These are phyloP conservation scores for Casuarina glauca DNA, from an alignment of 306 rosid genomes.

Conservation along the genomic window DNA sequence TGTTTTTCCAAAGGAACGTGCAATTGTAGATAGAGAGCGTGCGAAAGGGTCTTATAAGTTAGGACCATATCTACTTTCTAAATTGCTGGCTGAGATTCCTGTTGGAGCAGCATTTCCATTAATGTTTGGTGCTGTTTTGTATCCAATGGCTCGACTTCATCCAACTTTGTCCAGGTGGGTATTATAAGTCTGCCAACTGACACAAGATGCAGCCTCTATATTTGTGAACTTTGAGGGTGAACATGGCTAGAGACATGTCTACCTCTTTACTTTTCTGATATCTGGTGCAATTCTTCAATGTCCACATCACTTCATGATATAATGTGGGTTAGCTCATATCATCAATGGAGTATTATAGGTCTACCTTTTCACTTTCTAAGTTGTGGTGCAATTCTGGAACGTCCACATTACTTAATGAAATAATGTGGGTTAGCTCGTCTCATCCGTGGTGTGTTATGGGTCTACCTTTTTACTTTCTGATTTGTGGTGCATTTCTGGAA, in stretches of 20 bases:
- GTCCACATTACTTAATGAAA: no score
- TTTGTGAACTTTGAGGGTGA: slow-evolving; percentile 1
- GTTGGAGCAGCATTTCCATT: slow-evolving; percentile 91
- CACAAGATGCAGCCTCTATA: slow-evolving; percentile 14
- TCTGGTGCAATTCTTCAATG: slow-evolving; percentile 14
- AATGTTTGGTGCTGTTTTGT: slow-evolving; percentile 81
- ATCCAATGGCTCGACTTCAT: slow-evolving; percentile 97
- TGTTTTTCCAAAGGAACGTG: slow-evolving; percentile 86
- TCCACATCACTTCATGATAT: not conserved
- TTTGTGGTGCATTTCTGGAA: slow-evolving; percentile 9
- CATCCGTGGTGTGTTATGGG: no score
- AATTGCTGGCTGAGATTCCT: slow-evolving; percentile 91
- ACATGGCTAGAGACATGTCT: not conserved
- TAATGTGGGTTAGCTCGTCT: no score
- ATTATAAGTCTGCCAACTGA: slow-evolving; percentile 16
- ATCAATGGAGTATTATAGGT: no score
- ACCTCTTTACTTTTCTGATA: not conserved
- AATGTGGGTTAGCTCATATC: not conserved
- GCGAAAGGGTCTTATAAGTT: slow-evolving; percentile 79
- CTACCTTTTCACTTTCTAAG: no score
- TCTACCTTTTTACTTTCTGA: not conserved
- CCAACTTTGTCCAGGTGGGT: slow-evolving; percentile 70
- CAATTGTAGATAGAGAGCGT: slow-evolving; percentile 90
- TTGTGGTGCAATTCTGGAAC: no score
- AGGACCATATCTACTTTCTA: slow-evolving; percentile 92